Conservation (phyloP, 2,329 filamentous ascomycete species). For the Colletotrichum spaethianum region DNA sequence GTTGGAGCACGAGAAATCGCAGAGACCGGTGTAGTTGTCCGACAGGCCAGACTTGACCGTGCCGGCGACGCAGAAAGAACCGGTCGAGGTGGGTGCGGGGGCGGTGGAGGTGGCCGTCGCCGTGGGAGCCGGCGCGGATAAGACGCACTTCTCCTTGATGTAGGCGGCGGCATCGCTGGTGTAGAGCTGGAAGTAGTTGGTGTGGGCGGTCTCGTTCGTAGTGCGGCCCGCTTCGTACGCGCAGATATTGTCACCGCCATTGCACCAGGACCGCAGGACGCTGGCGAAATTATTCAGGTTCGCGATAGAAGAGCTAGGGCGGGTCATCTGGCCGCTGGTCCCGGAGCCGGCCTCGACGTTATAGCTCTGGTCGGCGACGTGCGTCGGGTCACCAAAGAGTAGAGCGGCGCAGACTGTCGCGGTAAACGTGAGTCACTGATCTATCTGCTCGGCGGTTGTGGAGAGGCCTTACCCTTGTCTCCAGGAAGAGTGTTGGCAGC, state of each 20-base stretch:
- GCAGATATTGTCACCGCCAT: slow-evolving; percentile 55
- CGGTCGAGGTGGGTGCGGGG: slow-evolving; percentile 33
- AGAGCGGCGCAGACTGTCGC: slow-evolving; percentile 50
- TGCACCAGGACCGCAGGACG: slow-evolving; percentile 52
- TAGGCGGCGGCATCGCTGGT: slow-evolving; percentile 31
- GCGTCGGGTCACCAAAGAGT: slow-evolving; percentile 52
- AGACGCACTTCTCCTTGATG: slow-evolving; percentile 38
- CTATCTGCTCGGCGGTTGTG: not conserved
- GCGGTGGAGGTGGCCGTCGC: slow-evolving; percentile 24
- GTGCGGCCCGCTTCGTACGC: slow-evolving; percentile 48
- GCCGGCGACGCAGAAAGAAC: slow-evolving; percentile 46
- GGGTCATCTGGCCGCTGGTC: slow-evolving; percentile 25
- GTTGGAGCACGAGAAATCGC: slow-evolving; percentile 50
- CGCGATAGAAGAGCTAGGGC: slow-evolving; percentile 24
- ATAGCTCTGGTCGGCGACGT: slow-evolving; percentile 52
- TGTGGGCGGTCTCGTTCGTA: slow-evolving; percentile 49
- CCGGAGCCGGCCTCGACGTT: slow-evolving; percentile 49
- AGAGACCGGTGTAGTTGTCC: slow-evolving; percentile 53
- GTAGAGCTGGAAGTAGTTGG: slow-evolving; percentile 50
- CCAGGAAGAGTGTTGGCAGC: slow-evolving; percentile 47
- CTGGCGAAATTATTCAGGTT: slow-evolving; percentile 31
- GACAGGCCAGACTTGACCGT: slow-evolving; percentile 47
- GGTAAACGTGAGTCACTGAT: not conserved
- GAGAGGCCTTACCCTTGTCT: slow-evolving; percentile 50
- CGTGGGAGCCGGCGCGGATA: slow-evolving; percentile 15